Percentiles rank a stretch among this genome's conserved stretches.
phyloP scores from a whole-genome alignment of 345 rosid genomes.

The Citrus unshiu region DNA sequence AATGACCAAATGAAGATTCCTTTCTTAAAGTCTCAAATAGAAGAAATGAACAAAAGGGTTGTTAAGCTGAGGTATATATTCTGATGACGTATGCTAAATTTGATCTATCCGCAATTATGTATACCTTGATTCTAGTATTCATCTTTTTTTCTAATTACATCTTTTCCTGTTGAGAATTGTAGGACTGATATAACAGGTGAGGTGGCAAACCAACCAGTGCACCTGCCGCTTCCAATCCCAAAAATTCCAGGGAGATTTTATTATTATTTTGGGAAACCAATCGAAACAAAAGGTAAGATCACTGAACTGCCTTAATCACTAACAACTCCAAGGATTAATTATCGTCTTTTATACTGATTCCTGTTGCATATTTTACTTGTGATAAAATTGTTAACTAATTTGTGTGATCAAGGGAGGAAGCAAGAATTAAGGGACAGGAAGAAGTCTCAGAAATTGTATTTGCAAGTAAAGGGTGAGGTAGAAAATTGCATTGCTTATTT shows the following conservation, averaged over 20 bases:
- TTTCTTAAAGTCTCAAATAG: constrained; percentile 18
- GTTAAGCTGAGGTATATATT: constrained; percentile 28
- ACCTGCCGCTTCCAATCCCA: constrained; percentile 30
- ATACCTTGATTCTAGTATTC: neutral
- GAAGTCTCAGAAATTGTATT: constrained; percentile 44
- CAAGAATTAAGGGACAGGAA: constrained; percentile 44
- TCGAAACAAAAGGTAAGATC: constrained; percentile 37
- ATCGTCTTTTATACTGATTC: too few relatives aligned
- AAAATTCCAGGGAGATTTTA: constrained; percentile 51
- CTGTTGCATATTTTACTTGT: too few relatives aligned
- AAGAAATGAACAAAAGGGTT: constrained; percentile 2
- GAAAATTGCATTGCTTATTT: constrained; percentile 53
- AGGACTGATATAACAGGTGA: constrained; percentile 40
- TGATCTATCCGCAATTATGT: neutral
- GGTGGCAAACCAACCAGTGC: constrained; percentile 26
- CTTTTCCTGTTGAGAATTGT: too few relatives aligned
- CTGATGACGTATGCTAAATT: neutral
- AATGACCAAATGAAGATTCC: constrained; percentile 51
- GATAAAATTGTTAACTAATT: too few relatives aligned
- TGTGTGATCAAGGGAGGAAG: constrained; percentile 31
- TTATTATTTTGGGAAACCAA: constrained; percentile 51
- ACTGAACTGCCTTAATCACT: too few relatives aligned
- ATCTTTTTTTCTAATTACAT: too few relatives aligned
- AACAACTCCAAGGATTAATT: too few relatives aligned
- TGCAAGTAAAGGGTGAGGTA: constrained; percentile 48